Evolutionary conservation across 2,329 filamentous ascomycete species (phyloP).

Genomic region (Trichophyton rubrum): DNA sequence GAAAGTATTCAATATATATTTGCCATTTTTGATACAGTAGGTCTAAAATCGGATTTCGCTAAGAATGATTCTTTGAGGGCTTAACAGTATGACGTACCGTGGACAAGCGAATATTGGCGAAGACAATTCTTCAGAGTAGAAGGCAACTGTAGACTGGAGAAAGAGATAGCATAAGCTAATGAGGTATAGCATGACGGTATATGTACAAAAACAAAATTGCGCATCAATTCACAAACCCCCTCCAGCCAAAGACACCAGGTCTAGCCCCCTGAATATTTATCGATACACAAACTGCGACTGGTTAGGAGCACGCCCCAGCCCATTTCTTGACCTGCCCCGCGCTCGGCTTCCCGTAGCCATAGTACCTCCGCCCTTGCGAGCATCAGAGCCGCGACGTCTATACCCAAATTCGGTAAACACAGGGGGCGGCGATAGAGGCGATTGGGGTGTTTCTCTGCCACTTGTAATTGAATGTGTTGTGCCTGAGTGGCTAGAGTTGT

Average conservation of each 20-base stretch:
- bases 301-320: neutral
- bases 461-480: neutral
- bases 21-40: neutral
- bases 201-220: neutral
- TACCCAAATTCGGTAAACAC: neutral
- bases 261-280: neutral
- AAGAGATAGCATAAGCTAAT: neutral
- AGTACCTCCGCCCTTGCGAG: neutral
- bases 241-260: neutral
- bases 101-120: too few relatives aligned
- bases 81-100: too few relatives aligned
- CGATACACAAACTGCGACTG: neutral
- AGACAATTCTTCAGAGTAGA: neutral
- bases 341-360: neutral
- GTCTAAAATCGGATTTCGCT: neutral
- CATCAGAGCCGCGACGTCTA: neutral
- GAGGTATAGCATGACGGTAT: neutral
- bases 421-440: neutral
- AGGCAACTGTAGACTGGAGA: neutral
- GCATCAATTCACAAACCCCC: neutral
- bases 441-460: neutral
- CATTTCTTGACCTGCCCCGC: neutral
- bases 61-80: too few relatives aligned
- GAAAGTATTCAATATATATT: neutral
- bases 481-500: neutral